Conservation (phyloP, 116 monocot genomes). For the Zostera marina region DNA sequence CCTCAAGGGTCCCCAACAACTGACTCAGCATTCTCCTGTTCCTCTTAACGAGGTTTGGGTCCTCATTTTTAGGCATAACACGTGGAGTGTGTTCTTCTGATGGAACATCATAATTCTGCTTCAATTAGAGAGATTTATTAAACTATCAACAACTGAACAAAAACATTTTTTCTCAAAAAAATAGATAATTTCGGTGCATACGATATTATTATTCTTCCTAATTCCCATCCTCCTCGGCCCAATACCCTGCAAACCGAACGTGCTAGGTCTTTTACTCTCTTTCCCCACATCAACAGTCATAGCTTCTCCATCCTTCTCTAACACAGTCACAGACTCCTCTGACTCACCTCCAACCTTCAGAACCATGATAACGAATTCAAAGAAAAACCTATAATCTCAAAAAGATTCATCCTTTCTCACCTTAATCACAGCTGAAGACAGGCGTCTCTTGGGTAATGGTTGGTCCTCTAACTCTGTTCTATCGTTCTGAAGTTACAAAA, state of each 20-base stretch:
- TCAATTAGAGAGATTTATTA: too few species aligned
- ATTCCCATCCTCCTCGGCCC: conserved; percentile 37
- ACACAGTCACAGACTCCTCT: conserved; percentile 2
- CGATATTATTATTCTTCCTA: conserved; percentile 23
- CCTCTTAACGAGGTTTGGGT: conserved; percentile 60
- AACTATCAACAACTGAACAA: neutral
- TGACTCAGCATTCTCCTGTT: conserved; percentile 81
- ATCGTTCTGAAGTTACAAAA: conserved; percentile 13
- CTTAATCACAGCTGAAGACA: conserved; percentile 73
- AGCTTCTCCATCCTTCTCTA: conserved; percentile 16
- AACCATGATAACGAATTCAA: neutral
- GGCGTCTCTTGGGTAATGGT: conserved; percentile 52
- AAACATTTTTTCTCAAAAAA: neutral
- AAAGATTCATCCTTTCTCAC: conserved; percentile 12
- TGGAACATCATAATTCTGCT: conserved; percentile 52
- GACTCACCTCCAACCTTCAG: conserved; percentile 49
- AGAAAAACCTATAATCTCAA: neutral
- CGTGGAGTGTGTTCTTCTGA: conserved; percentile 47
- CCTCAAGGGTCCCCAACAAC: conserved; percentile 76
- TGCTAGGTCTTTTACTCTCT: conserved; percentile 4
- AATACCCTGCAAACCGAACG: conserved; percentile 9
- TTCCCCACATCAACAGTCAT: conserved; percentile 2
- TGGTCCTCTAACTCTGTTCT: conserved; percentile 41
- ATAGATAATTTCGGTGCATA: conserved; percentile 3
- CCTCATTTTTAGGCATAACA: conserved; percentile 56